Conservation (phyloP, 345 rosid genomes). For the Aethionema arabicum region DNA sequence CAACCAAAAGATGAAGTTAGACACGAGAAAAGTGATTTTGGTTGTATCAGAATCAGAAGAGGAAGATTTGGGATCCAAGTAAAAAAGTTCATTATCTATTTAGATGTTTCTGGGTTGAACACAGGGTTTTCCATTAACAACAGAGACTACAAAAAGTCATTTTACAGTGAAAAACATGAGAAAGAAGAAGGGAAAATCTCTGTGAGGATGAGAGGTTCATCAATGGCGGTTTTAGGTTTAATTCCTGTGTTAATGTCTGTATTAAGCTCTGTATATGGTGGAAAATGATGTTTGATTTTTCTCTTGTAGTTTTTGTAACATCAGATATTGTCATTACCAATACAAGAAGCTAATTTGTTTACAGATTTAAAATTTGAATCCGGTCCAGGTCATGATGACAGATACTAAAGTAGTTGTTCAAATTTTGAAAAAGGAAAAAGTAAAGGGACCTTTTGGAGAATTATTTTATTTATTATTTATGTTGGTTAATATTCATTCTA, state of each 20-base stretch:
- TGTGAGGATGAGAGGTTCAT: conserved; percentile 24
- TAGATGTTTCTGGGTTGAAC: conserved; percentile 24
- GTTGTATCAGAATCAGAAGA: conserved; percentile 21
- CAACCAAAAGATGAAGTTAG: conserved; percentile 12
- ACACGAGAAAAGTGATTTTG: neutral
- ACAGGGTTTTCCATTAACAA: conserved; percentile 26
- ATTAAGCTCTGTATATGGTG: conserved; percentile 13
- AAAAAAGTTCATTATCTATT: conserved; percentile 25
- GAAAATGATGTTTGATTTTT: conserved; percentile 12
- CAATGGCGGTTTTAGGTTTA: conserved; percentile 15
- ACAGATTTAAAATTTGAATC: conserved; percentile 27
- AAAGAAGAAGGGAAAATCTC: conserved; percentile 5
- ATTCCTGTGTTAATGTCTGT: conserved; percentile 19
- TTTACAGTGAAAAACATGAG: neutral
- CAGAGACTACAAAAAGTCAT: neutral
- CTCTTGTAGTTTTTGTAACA: conserved; percentile 12
- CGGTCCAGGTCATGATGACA: conserved; percentile 8
- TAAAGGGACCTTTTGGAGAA: conserved; percentile 19
- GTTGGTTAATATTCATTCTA: neutral
- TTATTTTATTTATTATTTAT: neutral
- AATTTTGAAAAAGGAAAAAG: neutral
- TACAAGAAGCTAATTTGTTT: neutral
- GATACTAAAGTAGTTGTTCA: neutral
- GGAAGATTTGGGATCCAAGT: conserved; percentile 31
- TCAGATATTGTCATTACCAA: neutral